Conservation (phyloP, 2,329 filamentous ascomycete genomes). For the Dactylonectria macrodidyma region DNA sequence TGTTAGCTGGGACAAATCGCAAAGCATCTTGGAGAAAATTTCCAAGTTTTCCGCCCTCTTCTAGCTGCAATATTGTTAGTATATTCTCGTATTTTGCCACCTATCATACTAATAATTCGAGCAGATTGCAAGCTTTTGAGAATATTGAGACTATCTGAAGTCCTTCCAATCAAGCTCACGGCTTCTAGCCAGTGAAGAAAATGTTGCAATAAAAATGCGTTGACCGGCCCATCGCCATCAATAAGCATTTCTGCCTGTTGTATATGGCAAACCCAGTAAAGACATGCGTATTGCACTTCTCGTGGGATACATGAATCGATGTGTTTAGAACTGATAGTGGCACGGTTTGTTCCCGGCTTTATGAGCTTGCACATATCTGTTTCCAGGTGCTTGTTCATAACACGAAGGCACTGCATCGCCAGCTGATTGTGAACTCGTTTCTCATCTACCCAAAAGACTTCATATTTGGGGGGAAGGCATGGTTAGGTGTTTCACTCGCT, state of each 20-base stretch:
- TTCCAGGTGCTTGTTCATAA: neutral
- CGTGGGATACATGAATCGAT: neutral
- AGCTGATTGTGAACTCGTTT: no score
- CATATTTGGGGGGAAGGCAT: no score
- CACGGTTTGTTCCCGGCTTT: neutral
- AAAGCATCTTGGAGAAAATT: no score
- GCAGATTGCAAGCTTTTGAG: neutral
- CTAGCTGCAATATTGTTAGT: no score
- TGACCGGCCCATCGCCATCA: neutral
- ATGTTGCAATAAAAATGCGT: neutral
- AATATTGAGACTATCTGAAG: neutral
- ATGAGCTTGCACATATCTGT: constrained; percentile 1
- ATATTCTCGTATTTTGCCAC: neutral
- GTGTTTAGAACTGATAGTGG: neutral
- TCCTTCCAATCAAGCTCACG: neutral
- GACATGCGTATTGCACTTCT: neutral
- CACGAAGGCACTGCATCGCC: neutral
- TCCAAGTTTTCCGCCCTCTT: no score
- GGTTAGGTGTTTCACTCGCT: no score
- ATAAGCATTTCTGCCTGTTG: no score
- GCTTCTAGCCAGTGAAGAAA: constrained; percentile 13
- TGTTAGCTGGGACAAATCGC: no score
- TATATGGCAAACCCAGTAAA: no score
- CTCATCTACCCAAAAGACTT: no score
- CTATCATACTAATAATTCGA: neutral